Evolutionary conservation across 2,329 filamentous ascomycete species (phyloP).

Genomic region (Coniochaeta hoffmannii): DNA sequence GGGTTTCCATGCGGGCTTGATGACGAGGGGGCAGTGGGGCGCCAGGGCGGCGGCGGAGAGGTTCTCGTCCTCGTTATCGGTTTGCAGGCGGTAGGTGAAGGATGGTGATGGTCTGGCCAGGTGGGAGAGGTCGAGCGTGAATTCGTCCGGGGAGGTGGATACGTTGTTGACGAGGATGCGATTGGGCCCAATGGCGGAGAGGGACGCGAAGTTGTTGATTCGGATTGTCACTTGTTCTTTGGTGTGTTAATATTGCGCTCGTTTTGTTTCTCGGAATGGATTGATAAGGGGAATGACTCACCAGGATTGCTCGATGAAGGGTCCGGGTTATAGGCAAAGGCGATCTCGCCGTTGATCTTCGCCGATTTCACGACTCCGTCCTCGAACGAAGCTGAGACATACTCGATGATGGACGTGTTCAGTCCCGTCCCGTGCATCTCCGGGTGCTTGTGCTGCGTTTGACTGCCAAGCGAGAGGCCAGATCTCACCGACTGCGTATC

Average conservation of each 20-base stretch:
- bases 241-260: neutral
- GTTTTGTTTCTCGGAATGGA: constrained; percentile 6
- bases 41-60: constrained; percentile 25
- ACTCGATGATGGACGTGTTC: constrained; percentile 85
- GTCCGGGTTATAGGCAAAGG: constrained; percentile 66
- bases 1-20: constrained; percentile 75
- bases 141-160: constrained; percentile 59
- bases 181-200: constrained; percentile 92
- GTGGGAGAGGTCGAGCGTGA: constrained; percentile 64
- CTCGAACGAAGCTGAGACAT: constrained; percentile 78
- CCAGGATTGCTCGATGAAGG: constrained; percentile 39
- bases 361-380: constrained; percentile 63
- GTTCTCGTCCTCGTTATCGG: constrained; percentile 40
- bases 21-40: constrained; percentile 61
- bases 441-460: constrained; percentile 68
- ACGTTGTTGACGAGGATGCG: constrained; percentile 77
- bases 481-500: constrained; percentile 92
- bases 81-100: constrained; percentile 87
- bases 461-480: constrained; percentile 66
- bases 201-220: constrained; percentile 77
- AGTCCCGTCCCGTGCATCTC: constrained; percentile 75
- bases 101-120: constrained; percentile 66
- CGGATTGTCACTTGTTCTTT: constrained; percentile 60
- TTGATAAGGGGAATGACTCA: constrained; percentile 32
- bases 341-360: constrained; percentile 80